Percentiles rank a stretch among this genome's conserved stretches.
These are phyloP conservation scores for Fagopyrum homotropicum DNA, from an alignment of 148 eudicot genomes.

Conservation along the genomic window DNA sequence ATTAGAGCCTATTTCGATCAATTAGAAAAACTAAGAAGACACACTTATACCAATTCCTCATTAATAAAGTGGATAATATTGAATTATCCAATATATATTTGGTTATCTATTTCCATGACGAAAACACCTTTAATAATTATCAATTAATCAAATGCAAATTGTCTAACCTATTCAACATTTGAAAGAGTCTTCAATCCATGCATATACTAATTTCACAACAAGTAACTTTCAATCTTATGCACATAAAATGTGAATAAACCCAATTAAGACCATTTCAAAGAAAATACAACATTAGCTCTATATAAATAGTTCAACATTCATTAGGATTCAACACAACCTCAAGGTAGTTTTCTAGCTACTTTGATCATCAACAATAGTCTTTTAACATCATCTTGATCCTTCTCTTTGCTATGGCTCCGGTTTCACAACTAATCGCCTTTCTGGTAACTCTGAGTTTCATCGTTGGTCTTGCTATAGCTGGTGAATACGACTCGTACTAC, in stretches of 20 bases:
- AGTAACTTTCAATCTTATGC: neutral
- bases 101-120: neutral
- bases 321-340: neutral
- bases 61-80: too few species aligned
- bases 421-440: neutral
- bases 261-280: neutral
- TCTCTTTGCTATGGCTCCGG: neutral
- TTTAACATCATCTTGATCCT: too few species aligned
- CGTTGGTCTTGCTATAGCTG: neutral
- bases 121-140: neutral
- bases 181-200: neutral
- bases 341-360: too few species aligned
- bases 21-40: too few species aligned
- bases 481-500: neutral
- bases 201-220: neutral
- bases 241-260: neutral
- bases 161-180: neutral
- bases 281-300: neutral
- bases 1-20: too few species aligned
- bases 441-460: neutral
- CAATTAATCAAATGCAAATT: neutral
- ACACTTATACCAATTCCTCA: too few species aligned
- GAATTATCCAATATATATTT: too few species aligned
- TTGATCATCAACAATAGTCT: too few species aligned
- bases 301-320: neutral